These are phyloP conservation scores for Scolecobasidium constrictum DNA, from an alignment of 2,329 filamentous ascomycete genomes.

Conservation along the genomic window DNA sequence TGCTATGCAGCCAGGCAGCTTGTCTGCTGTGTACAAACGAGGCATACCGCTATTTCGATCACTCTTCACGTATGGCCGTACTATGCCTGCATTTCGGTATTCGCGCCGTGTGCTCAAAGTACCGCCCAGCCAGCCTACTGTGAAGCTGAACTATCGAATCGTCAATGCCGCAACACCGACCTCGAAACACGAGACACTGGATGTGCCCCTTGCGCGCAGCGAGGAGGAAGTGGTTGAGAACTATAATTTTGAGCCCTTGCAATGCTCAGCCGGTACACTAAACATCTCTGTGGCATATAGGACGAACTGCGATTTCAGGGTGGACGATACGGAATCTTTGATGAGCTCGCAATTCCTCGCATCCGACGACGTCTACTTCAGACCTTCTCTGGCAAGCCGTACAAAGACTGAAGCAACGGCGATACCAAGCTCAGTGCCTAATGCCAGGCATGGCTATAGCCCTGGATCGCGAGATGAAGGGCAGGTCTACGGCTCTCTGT, in stretches of 20 bases:
- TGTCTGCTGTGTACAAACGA: constrained; percentile 94
- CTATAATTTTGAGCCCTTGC: constrained; percentile 72
- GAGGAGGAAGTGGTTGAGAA: constrained; percentile 53
- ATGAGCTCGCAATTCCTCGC: constrained; percentile 91
- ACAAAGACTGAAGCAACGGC: constrained; percentile 28
- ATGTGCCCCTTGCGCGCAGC: constrained; percentile 55
- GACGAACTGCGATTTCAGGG: constrained; percentile 77
- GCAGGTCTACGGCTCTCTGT: constrained; percentile 80
- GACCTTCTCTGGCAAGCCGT: constrained; percentile 56
- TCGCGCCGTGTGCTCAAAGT: constrained; percentile 63
- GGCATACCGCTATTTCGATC: constrained; percentile 90
- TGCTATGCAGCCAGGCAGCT: constrained; percentile 16
- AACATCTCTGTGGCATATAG: constrained; percentile 75
- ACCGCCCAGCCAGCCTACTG: constrained; percentile 45
- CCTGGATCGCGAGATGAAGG: constrained; percentile 48
- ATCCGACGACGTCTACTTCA: constrained; percentile 77
- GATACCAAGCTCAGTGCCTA: constrained; percentile 66
- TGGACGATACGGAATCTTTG: constrained; percentile 84
- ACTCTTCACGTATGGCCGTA: constrained; percentile 68
- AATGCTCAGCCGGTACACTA: constrained; percentile 77
- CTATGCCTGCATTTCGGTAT: constrained; percentile 81
- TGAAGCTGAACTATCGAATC: constrained; percentile 75
- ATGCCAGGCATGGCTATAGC: constrained; percentile 34
- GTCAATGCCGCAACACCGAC: constrained; percentile 46
- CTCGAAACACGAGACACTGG: constrained; percentile 43